Base-by-base conservation (phyloP, 495 filamentous ascomycete genomes). In the Stereocaulon alpinum region DNA sequence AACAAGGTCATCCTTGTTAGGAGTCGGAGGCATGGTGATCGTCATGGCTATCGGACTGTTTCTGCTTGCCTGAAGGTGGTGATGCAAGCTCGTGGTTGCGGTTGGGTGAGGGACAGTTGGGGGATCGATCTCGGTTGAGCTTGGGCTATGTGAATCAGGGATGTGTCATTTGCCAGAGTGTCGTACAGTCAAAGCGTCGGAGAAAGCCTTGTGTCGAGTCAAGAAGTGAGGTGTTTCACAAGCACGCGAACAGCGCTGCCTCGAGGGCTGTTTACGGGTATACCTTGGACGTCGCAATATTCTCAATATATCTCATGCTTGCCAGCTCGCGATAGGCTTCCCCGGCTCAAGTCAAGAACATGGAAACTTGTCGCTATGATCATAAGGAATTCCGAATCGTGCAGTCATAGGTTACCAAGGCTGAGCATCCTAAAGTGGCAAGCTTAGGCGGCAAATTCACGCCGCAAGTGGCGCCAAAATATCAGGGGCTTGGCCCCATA, bases 1-100 rank as follows among this genome's bases (percentile, higher is more conserved):
- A 32, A 80, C 80, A 61, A 95, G 79, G 72, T 94, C 89, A 73
- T 95, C 90, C 75, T 85, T 85, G 65, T 86, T 84, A 56, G 87
- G 86, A 49, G 66, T 58, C 20, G 61, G 63, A 47, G 63, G 66
- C 66, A 68, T 68, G 18, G 58, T 37, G 42, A 66, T 66, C 10
- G 64, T 52, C 66, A 68, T 68, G 27, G 40, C 54, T 27, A 40
- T n/a, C 15, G 27, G 15, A n/a, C 4, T 9, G 30, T 12, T n/a
- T 15, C 5, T 20, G 42, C 27, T 40, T 34, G 27, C 41, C 30
- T 18, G 5, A 54, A 29, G 10, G 12, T 17, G 40, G 11, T 22
- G 40, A 34, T 54, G 34, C 30, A 11, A 37, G 20, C 6, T 27
- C 3, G 15, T 22, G 22, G 1, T 10, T 44, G 18, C 5, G 27